A percentile compares a stretch with the other conserved stretches of the same genome.
Conservation (phyloP, 371 early-diverging fungal genomes). For the Entomophthora muscae region DNA sequence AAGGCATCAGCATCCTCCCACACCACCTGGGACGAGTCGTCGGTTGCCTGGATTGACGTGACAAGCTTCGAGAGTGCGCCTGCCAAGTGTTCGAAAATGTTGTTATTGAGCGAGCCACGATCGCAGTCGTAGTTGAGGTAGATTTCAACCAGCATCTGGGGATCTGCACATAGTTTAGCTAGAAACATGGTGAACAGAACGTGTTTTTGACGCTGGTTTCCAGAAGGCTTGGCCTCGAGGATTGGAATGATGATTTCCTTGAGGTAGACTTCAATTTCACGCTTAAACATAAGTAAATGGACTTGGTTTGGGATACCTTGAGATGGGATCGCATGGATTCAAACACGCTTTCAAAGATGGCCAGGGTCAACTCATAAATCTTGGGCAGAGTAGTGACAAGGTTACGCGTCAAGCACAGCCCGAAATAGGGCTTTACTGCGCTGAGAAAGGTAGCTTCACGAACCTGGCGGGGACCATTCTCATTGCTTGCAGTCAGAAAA, state of each 20-base stretch:
- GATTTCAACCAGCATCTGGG: conserved; percentile 81
- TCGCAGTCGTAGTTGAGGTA: conserved; percentile 93
- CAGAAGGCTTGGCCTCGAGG: conserved; percentile 31
- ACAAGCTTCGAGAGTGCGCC: conserved; percentile 16
- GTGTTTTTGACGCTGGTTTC: conserved; percentile 21
- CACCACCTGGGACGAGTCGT: conserved; percentile 38
- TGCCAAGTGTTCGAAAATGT: conserved; percentile 1
- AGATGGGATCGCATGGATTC: conserved; percentile 44
- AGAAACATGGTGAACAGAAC: conserved; percentile 24
- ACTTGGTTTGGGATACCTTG: conserved; percentile 16
- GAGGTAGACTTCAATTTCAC: conserved; percentile 55
- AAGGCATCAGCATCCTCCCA: conserved; percentile 18
- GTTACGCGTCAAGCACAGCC: conserved; percentile 39
- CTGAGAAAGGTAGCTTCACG: conserved; percentile 26
- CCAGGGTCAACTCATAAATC: conserved; percentile 66
- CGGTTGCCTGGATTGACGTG: conserved; percentile 41
- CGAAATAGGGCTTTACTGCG: conserved; percentile 44
- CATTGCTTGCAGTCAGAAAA: conserved; percentile 12
- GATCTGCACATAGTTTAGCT: conserved; percentile 40
- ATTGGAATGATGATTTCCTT: conserved; percentile 50
- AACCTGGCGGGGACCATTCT: conserved; percentile 12
- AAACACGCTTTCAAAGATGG: conserved; percentile 60
- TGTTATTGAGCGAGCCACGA: conserved; percentile 12
- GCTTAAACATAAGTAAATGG: conserved; percentile 10
- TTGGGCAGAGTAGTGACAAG: conserved; percentile 40